Evolutionary conservation across 768 basidiomycete species (phyloP).

Genomic region (Polyporus arcularius): DNA sequence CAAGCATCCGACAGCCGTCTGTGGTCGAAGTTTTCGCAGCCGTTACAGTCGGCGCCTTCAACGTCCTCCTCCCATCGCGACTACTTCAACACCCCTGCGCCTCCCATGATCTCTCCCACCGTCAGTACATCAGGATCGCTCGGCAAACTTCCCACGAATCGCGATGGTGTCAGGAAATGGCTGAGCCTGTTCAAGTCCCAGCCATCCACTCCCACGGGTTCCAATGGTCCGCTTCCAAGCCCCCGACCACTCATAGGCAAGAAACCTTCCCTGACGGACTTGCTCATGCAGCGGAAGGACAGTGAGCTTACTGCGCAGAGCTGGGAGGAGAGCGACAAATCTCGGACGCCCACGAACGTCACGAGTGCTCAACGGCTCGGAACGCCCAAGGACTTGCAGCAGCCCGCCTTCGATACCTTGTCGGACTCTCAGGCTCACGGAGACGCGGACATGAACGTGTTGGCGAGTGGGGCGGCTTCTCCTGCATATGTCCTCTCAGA

Average conservation of each 20-base stretch:
- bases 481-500: slow-evolving; percentile 18
- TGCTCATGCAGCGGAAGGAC: slow-evolving; percentile 59
- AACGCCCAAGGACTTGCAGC: slow-evolving; percentile 2
- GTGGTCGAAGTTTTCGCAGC: slow-evolving; percentile 50
- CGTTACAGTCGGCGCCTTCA: slow-evolving; percentile 40
- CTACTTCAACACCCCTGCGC: slow-evolving; percentile 27
- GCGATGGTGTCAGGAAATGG: slow-evolving; percentile 83
- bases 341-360: slow-evolving; percentile 49
- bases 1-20: slow-evolving; percentile 72
- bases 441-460: slow-evolving; percentile 16
- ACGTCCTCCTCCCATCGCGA: slow-evolving; percentile 45
- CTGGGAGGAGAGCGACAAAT: slow-evolving; percentile 64
- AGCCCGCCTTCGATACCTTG: background rate
- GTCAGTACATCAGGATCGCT: slow-evolving; percentile 37
- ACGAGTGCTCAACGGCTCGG: slow-evolving; percentile 19
- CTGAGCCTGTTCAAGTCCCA: slow-evolving; percentile 55
- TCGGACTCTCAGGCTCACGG: slow-evolving; percentile 6
- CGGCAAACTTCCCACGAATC: slow-evolving; percentile 66
- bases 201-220: slow-evolving; percentile 39
- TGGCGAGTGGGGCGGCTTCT: slow-evolving; percentile 19
- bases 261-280: slow-evolving; percentile 69
- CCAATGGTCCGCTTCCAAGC: slow-evolving; percentile 28
- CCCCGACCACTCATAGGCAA: slow-evolving; percentile 42
- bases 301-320: slow-evolving; percentile 52
- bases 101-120: slow-evolving; percentile 13